Evolutionary conservation across 2,329 filamentous ascomycete genomes (phyloP).

Genomic region (Pezicula rhizophila): DNA sequence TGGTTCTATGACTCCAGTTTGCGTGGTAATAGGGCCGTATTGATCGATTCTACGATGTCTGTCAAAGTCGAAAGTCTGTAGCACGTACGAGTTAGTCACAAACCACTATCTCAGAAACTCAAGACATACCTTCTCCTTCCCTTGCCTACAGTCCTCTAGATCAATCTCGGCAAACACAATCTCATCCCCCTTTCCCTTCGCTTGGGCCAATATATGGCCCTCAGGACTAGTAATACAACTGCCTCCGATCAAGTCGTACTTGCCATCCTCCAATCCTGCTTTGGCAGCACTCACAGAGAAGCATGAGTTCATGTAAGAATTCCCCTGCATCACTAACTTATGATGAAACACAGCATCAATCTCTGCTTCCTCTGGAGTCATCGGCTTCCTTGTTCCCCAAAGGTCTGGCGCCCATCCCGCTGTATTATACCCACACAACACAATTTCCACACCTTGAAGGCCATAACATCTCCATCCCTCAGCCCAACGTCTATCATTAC

Average conservation of each 20-base stretch:
- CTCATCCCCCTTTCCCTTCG: conserved; percentile 42
- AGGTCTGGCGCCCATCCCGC: conserved; percentile 41
- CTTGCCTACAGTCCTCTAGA: conserved; percentile 38
- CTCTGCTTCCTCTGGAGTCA: conserved; percentile 37
- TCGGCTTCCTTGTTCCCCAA: conserved; percentile 35
- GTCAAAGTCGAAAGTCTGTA: conserved; percentile 37
- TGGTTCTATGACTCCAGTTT: conserved; percentile 35
- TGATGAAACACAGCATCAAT: conserved; percentile 45
- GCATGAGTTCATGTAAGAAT: conserved; percentile 46
- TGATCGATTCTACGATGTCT: conserved; percentile 38
- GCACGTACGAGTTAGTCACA: conserved; percentile 14
- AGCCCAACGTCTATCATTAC: conserved; percentile 48
- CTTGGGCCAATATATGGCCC: conserved; percentile 44
- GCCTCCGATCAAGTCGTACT: conserved; percentile 41
- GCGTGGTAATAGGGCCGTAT: conserved; percentile 33
- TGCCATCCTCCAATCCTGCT: conserved; percentile 45
- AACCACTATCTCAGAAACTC: no score
- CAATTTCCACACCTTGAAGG: conserved; percentile 42
- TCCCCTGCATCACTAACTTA: conserved; percentile 43
- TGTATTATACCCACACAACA: conserved; percentile 46
- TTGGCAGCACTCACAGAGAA: conserved; percentile 44
- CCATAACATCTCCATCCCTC: conserved; percentile 47
- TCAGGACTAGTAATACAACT: conserved; percentile 42
- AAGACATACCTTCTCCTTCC: conserved; percentile 35
- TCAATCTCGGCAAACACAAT: conserved; percentile 45